Percentiles rank a stretch among this genome's conserved stretches.
These are phyloP conservation scores for Bimuria novae-zelandiae DNA, from an alignment of 2,329 filamentous ascomycete genomes.

Conservation along the genomic window DNA sequence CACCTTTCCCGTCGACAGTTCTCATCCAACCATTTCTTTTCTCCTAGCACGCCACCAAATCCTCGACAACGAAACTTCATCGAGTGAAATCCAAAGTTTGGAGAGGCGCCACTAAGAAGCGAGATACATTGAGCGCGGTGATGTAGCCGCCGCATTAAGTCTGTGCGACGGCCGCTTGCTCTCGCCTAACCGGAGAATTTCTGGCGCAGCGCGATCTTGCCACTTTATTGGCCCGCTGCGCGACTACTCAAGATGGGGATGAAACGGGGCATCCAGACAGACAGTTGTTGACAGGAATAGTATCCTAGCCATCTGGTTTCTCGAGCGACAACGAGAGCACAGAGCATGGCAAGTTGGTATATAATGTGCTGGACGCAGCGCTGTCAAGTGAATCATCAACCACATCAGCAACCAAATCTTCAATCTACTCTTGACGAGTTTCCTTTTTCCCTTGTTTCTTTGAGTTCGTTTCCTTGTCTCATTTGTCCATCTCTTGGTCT, in stretches of 20 bases:
- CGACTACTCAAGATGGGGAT: conserved; percentile 46
- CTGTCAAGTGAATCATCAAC: conserved; percentile 32
- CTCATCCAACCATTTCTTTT: conserved; percentile 34
- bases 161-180: conserved; percentile 28
- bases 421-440: conserved; percentile 35
- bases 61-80: conserved; percentile 9
- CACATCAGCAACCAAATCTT: conserved; percentile 40
- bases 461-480: conserved; percentile 37
- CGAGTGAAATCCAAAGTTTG: conserved; percentile 22
- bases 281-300: conserved; percentile 41
- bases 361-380: conserved; percentile 28
- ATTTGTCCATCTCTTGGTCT: conserved; percentile 36
- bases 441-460: conserved; percentile 37
- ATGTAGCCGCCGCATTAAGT: conserved; percentile 43
- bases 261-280: conserved; percentile 41
- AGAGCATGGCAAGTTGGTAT: conserved; percentile 21
- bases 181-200: conserved; percentile 41
- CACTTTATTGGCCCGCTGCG: conserved; percentile 42
- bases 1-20: conserved; percentile 32
- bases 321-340: conserved; percentile 21
- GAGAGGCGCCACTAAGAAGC: no score
- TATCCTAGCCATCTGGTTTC: conserved; percentile 29
- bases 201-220: conserved; percentile 29
- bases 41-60: conserved; percentile 28
- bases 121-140: conserved; percentile 10